Conservation (phyloP, 2,329 filamentous ascomycete species). For the Pseudopyrenochaeta lycopersici region DNA sequence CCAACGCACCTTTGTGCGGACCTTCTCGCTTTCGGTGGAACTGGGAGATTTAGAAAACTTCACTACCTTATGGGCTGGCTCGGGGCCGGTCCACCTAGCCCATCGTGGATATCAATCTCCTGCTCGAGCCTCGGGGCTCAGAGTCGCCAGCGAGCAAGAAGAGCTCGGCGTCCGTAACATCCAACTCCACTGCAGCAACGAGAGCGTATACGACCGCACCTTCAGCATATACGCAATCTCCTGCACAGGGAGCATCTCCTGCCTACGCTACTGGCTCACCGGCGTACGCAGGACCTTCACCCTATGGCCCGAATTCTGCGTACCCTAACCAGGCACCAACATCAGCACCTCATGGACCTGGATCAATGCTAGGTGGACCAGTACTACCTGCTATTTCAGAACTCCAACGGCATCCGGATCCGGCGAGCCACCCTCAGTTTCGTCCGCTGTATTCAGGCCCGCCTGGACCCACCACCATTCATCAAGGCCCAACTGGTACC, state of each 20-base stretch:
- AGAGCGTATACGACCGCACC: slow-evolving; percentile 46
- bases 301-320: slow-evolving; percentile 39
- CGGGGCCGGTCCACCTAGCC: slow-evolving; percentile 60
- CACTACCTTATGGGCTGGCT: slow-evolving; percentile 53
- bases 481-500: slow-evolving; percentile 33
- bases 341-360: slow-evolving; percentile 32
- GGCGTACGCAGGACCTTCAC: slow-evolving; percentile 39
- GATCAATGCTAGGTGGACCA: slow-evolving; percentile 48
- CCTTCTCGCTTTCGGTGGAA: slow-evolving; percentile 17
- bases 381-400: slow-evolving; percentile 50
- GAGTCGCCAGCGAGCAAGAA: slow-evolving; percentile 67
- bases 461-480: slow-evolving; percentile 47
- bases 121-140: slow-evolving; percentile 80
- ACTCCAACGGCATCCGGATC: slow-evolving; percentile 51
- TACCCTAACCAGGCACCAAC: slow-evolving; percentile 36
- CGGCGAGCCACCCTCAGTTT: slow-evolving; percentile 47
- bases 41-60: slow-evolving; percentile 21
- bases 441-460: slow-evolving; percentile 49
- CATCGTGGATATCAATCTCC: slow-evolving; percentile 94
- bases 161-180: slow-evolving; percentile 50
- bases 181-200: slow-evolving; percentile 54
- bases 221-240: slow-evolving; percentile 47
- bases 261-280: slow-evolving; percentile 42
- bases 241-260: slow-evolving; percentile 43
- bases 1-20: slow-evolving; percentile 3